Percentiles rank a stretch among this genome's conserved stretches.
Evolutionary conservation across 768 basidiomycete species (phyloP).

Genomic region (Mycena polygramma): DNA sequence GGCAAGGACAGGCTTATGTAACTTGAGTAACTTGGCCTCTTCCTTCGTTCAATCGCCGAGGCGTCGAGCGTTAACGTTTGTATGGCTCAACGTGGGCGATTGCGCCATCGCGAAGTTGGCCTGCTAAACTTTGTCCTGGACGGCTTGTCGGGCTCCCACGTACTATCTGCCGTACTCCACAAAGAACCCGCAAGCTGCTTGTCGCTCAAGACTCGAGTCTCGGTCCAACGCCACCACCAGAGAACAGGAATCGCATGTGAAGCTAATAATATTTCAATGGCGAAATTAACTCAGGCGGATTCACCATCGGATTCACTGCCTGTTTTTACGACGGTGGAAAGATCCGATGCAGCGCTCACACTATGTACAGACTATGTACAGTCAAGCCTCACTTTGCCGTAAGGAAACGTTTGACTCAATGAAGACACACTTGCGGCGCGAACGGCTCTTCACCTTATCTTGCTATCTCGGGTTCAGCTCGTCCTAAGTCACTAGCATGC

Average conservation of each 20-base stretch:
- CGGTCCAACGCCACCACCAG: background rate
- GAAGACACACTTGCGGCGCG: conserved; percentile 29
- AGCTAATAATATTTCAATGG: conserved; percentile 14
- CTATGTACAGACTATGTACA: background rate
- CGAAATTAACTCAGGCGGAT: conserved; percentile 24
- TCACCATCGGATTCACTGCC: conserved; percentile 4
- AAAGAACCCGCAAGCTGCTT: conserved; percentile 18
- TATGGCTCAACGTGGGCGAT: conserved; percentile 24
- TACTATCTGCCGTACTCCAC: conserved; percentile 19
- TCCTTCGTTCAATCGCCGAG: conserved; percentile 23
- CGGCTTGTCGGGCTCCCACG: conserved; percentile 11
- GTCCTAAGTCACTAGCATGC: background rate
- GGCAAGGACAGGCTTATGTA: background rate
- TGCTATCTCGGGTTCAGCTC: conserved; percentile 15
- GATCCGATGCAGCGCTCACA: conserved; percentile 14
- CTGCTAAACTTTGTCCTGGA: conserved; percentile 23
- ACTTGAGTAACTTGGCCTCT: background rate
- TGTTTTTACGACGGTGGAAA: conserved; percentile 22
- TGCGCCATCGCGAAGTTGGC: conserved; percentile 34
- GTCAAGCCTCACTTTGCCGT: conserved; percentile 13
- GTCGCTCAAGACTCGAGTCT: background rate
- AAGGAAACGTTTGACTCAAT: conserved; percentile 17
- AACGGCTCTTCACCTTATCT: conserved; percentile 22
- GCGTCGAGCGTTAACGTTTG: background rate
- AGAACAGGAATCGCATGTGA: background rate